Conservation (phyloP, 768 basidiomycete genomes). For the Cystofilobasidium bisporidii region DNA sequence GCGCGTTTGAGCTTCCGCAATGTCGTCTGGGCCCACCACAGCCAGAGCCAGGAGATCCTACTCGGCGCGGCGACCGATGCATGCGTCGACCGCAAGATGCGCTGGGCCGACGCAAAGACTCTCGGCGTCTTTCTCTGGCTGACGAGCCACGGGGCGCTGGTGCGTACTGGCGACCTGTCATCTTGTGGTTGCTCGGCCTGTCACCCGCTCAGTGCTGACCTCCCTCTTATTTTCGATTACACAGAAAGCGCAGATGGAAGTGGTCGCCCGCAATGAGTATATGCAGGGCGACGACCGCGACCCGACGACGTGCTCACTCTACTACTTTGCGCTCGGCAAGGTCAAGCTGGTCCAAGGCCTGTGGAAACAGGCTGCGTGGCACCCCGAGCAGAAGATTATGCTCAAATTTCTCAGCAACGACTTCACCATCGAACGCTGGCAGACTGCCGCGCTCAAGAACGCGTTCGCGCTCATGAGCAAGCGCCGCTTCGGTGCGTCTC, state of each 20-base stretch:
- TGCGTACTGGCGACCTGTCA: too few relatives aligned
- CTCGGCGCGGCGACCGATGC: conserved; percentile 59
- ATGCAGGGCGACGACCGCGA: conserved; percentile 78
- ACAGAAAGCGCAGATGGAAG: conserved; percentile 72
- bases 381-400: conserved; percentile 79
- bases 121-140: conserved; percentile 85
- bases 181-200: too few relatives aligned
- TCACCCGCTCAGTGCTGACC: conserved; percentile 12
- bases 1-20: conserved; percentile 51
- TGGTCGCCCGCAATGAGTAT: conserved; percentile 84
- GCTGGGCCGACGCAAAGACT: conserved; percentile 78
- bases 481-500: conserved; percentile 69
- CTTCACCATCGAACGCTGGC: conserved; percentile 74
- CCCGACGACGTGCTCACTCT: conserved; percentile 77
- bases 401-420: conserved; percentile 86
- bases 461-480: conserved; percentile 86
- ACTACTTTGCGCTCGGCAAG: conserved; percentile 91
- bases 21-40: conserved; percentile 94
- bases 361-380: conserved; percentile 91
- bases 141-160: conserved; percentile 64
- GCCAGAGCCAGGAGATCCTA: conserved; percentile 81
- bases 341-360: conserved; percentile 83
- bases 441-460: conserved; percentile 88
- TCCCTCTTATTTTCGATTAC: background rate
- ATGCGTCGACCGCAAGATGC: conserved; percentile 67